Base-by-base conservation (phyloP, 2,329 filamentous ascomycete genomes). In the Fusarium redolens region DNA sequence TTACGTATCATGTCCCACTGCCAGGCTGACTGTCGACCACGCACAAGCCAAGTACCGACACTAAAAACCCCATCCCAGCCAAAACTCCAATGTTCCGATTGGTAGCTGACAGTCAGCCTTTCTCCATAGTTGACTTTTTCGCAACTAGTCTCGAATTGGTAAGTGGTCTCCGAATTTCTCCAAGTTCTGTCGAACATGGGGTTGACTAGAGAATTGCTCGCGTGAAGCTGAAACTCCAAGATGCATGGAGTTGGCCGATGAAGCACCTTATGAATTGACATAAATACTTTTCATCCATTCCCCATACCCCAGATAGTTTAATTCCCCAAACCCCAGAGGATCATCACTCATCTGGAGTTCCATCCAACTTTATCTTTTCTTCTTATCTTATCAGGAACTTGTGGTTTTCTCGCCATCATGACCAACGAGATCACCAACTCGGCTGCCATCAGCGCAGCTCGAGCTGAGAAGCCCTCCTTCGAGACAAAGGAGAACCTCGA, bases 281-380 rank as follows among this genome's bases (percentile, higher is more conserved):
- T 56, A 61, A 66, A 55, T 66, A 61, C 22, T 45, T 55, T 67
- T 57, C 25, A 30, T 31, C 15, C 22, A 7, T 67, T 59, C 61
- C 60, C 65, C 65, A 68, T 54, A 68, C 52, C 61, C 65, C 65
- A 28, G 61, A 60, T 65, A 47, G 17, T 40, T 55, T 40, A 60
- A 14, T 41, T 20, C 25, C 15, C 20, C 50, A 45, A 45, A 45
- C 52, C 54, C 60, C 60, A 63, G 60, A 48, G 3, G 25, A 40
- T 35, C 28, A 18, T 38, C 51, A 15, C 5, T 35, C 43, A 25
- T 63, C 54, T 63, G 61, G 52, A 60, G 61, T 63, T 45, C 15
- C 33, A 44, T 48, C 25, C 25, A 48, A 50, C 35, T 30, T 31
- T 55, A 60, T 55, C 47, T 38, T 22, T 5, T 57, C 41, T 9